Evolutionary conservation across 495 filamentous ascomycete genomes (phyloP).

Genomic region (Paragyromitra xinjiangensis): DNA sequence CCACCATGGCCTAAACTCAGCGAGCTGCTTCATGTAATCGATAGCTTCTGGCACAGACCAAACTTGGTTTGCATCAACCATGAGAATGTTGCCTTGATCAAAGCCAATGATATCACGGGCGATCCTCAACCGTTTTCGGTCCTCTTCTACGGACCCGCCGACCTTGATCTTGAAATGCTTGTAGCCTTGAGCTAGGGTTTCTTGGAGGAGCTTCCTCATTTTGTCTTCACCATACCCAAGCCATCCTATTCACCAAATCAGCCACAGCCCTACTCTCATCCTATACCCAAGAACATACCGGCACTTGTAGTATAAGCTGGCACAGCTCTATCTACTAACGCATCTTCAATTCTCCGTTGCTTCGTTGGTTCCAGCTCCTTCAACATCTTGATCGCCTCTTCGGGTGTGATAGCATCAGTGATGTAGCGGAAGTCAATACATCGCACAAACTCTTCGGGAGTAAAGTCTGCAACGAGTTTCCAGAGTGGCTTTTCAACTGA

Average conservation of each 20-base stretch:
- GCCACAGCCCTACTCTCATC: not conserved
- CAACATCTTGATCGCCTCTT: conserved; percentile 79
- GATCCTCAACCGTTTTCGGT: conserved; percentile 73
- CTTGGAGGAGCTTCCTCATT: conserved; percentile 74
- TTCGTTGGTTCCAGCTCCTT: conserved; percentile 70
- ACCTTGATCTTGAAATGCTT: conserved; percentile 94
- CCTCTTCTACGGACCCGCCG: conserved; percentile 74
- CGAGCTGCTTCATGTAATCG: conserved; percentile 82
- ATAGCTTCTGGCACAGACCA: conserved; percentile 94
- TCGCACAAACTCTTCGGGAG: conserved; percentile 80
- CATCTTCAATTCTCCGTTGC: conserved; percentile 72
- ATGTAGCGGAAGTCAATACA: conserved; percentile 96
- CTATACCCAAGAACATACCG: conserved; percentile 54
- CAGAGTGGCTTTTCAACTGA: conserved; percentile 85
- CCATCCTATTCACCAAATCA: conserved; percentile 65
- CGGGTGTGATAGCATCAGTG: conserved; percentile 88
- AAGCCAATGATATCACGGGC: conserved; percentile 85
- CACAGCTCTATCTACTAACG: conserved; percentile 74
- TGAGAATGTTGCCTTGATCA: conserved; percentile 84
- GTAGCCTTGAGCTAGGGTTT: conserved; percentile 80
- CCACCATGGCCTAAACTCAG: conserved; percentile 83
- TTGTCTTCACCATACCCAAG: conserved; percentile 91
- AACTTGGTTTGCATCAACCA: conserved; percentile 96
- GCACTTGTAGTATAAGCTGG: conserved; percentile 92
- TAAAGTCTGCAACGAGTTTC: conserved; percentile 89